These are phyloP conservation scores for Nemania bipapillata DNA, from an alignment of 2,329 filamentous ascomycete species.

Conservation along the genomic window DNA sequence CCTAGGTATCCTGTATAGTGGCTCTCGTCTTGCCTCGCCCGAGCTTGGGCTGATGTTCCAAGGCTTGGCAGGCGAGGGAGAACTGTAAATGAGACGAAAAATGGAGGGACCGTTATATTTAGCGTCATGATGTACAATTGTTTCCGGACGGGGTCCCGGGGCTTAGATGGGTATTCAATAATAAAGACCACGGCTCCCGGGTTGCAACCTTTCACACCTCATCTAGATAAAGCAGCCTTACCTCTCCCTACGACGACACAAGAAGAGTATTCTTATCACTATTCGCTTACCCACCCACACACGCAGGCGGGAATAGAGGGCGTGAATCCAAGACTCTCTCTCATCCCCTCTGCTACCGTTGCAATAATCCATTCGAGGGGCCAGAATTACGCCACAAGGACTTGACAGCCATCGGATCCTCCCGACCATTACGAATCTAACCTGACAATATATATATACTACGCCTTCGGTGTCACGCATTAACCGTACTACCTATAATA, in stretches of 20 bases:
- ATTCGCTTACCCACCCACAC: not conserved
- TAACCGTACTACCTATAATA: slow-evolving; percentile 28
- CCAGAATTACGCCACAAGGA: not conserved
- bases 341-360: not conserved
- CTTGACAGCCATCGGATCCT: slow-evolving; percentile 4
- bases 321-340: not conserved
- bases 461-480: slow-evolving; percentile 26
- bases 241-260: not conserved
- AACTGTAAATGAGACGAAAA: slow-evolving; percentile 24
- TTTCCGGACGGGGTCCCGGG: not conserved
- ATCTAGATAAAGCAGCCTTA: slow-evolving; percentile 11
- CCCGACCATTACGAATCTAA: slow-evolving; percentile 10
- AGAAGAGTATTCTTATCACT: not conserved
- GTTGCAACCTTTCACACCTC: not conserved
- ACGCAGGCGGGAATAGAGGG: not conserved
- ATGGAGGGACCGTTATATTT: slow-evolving; percentile 21
- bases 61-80: slow-evolving; percentile 15
- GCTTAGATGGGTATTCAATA: not conserved
- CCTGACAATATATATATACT: not conserved
- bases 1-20: too few relatives aligned
- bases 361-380: not conserved
- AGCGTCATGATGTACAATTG: slow-evolving; percentile 1
- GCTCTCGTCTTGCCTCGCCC: not conserved
- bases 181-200: not conserved
- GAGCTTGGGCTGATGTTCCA: slow-evolving; percentile 23